A percentile compares a stretch with the other conserved stretches of the same genome.
These are phyloP conservation scores for Xylariomycetidae sp. DNA, from an alignment of 2,329 filamentous ascomycete species.

Conservation along the genomic window DNA sequence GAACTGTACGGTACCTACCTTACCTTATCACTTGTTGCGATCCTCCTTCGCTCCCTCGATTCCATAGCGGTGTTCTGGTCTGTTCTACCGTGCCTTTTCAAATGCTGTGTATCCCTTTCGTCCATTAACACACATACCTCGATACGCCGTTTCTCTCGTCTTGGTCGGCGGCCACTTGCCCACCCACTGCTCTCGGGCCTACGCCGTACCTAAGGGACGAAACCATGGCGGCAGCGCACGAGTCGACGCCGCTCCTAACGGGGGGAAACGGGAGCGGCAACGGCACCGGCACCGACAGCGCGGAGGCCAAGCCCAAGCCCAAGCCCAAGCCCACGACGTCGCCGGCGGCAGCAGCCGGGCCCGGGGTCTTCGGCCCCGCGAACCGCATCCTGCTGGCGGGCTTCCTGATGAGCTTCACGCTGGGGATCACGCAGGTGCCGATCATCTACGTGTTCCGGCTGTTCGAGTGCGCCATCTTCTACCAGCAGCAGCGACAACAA, in stretches of 20 bases:
- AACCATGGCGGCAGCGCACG: slow-evolving; percentile 14
- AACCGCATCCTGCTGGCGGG: slow-evolving; percentile 26
- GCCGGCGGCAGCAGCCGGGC: slow-evolving; percentile 4
- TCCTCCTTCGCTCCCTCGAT: no score
- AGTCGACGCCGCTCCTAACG: slow-evolving; percentile 14
- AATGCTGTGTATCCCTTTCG: no score
- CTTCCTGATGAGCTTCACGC: slow-evolving; percentile 25
- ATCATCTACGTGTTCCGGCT: slow-evolving; percentile 61
- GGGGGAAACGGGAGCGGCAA: slow-evolving; percentile 1
- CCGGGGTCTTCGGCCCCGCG: slow-evolving; percentile 18
- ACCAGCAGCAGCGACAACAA: no score
- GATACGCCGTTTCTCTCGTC: no score
- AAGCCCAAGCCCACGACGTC: slow-evolving; percentile 2
- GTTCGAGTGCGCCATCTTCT: slow-evolving; percentile 68
- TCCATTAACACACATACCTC: no score
- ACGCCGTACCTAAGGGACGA: no score
- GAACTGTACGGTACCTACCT: no score
- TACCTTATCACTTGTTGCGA: no score
- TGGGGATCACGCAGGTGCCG: slow-evolving; percentile 26
- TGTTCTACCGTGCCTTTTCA: no score
- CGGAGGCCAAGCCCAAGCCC: slow-evolving; percentile 1
- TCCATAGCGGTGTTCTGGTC: no score
- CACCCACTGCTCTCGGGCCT: no score
- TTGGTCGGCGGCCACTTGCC: no score
- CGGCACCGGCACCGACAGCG: slow-evolving; percentile 3